Base-by-base conservation (phyloP, 352 stramenopile species). In the Pythium graminicola region DNA sequence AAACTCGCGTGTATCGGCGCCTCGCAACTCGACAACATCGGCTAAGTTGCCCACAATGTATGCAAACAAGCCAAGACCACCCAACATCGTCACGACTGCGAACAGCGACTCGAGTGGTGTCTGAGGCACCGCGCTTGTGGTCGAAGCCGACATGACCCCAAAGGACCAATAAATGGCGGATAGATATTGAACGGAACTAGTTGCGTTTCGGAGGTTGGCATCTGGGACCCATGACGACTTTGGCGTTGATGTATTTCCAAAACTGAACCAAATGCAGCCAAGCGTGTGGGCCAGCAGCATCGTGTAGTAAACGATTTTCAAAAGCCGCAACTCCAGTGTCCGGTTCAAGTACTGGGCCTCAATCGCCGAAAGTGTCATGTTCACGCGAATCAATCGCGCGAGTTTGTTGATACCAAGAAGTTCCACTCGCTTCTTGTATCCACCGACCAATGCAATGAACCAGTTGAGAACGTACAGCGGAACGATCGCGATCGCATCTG, bases 221-320 rank as follows among this genome's bases (percentile, higher is more conserved):
- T 63, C 63, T n/a, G 70, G 64, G 19, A 79, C 42, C 72, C 73
- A 85, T 3, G 50, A 23, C 5, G 49, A 40, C 8, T 69, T 64
- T 1, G 61, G 62, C 1, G 60, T n/a, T n/a, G n/a, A n/a, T n/a
- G n/a, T n/a, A n/a, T n/a, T n/a, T n/a, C n/a, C 66, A 39, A 81
- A 88, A 27, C 85, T 72, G 31, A 85, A 86, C 64, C 73, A 88
- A 23, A 81, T 69, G 29, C 77, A 81, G 6, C 70, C 77, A 7
- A 83, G 67, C 0, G 68, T 63, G 42, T 88, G 77, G 1, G 69
- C 71, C 1, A 86, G 57, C 23, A 88, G 50, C 31, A 85, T 85
- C 0, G 73, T 82, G 59, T 84, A 88, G 54, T 86, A 88, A 13
- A 89, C 64, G 17, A 89, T 44, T 58, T 85, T 89, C 61, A 85